Base-by-base conservation (phyloP, 495 filamentous ascomycete species). In the Pseudevernia furfuracea region DNA sequence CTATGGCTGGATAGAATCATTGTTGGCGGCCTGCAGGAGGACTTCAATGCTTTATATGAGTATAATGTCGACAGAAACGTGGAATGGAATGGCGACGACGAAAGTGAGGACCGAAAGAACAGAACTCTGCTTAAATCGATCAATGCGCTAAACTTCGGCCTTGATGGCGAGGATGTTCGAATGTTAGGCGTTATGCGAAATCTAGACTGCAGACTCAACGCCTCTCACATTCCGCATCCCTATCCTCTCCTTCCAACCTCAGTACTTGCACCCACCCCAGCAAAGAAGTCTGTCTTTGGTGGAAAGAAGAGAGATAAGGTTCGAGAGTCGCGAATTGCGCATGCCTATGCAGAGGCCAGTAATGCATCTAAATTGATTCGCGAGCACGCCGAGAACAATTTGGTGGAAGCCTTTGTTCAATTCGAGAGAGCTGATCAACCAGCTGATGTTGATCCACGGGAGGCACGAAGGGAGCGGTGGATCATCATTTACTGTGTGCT, bases 401-500 rank as follows among this genome's bases (percentile, higher is more conserved):
- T 89, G 8, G 79, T 87, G 43, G 82, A 88, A 52, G 76, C 77
- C n/a, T 87, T 87, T 63, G 71, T 78, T 48, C 78, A 77, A 48
- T 87, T 85, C 66, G 87, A 89, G 55, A 86, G 85, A 67, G 60
- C 73, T 0, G 81, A 86, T 64, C 69, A 69, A 19, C 66, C 79
- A n/a, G 72, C 75, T 23, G 59, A 66, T 4, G 69, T 81, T 37
- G 77, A 84, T 57, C 84, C 82, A 4, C 77, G 75, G 25, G 77
- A 75, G 5, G 84, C 84, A 23, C 82, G 85, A 5, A 80, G 80
- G 38, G 84, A 82, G 39, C 82, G 88, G 41, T 91, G 88, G 88
- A 76, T 89, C 6, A 72, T 90, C 15, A 79, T 91, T 36, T 90
- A 90, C 71, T 81, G 84, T 36, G 76, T 87, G 12, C 73, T 91